Evolutionary conservation across 352 stramenopile genomes (phyloP), one percentile per base, ranked within the genome.

Genomic region (Phytopythium delawarense): DNA sequence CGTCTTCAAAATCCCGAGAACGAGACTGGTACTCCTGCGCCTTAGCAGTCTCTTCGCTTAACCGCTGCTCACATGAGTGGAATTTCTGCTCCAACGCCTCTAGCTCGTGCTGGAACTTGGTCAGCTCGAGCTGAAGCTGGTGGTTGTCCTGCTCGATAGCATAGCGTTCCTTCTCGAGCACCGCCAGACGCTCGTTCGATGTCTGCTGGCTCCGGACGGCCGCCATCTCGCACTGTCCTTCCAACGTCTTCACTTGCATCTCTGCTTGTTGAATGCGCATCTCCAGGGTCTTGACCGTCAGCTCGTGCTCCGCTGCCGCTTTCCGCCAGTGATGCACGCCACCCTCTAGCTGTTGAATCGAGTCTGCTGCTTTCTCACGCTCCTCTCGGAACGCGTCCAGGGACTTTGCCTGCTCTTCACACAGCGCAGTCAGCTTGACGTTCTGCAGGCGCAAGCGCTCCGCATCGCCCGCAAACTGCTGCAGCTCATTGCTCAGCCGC

Each of bases 61-160:
- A 58, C 25, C 58, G 69, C 11, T 71, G 35, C 20, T 89, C 74
- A 25, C 72, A 84, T 2, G 75, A 49, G 30, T 71, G 65, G 16
- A 84, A 73, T 23, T 84, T 85, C 16, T 60, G 67, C 60, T 84
- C 69, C 25, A 88, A 66, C 6, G 66, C 55, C 51, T 89, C 76
- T 0, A 87, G 40, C 21, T 88, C 69, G 21, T 79, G 54, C 62
- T 88, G 77, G 5, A 87, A 75, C 7, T 61, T 61, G n/a, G 74
- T 59, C 21, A 88, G 40, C 21, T 78, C 70, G 20, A 68, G 63
- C 4, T 78, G 77, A n/a, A 91, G 72, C 3, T 72, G 67, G 6
- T 74, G 74, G 46, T 87, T 87, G 30, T 88, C 72, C 32, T 79
- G 53, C 55, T 91, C 81, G n/a, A 85, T 73, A 8, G 64, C 56